Conservation (phyloP, 441 rosid genomes). For the Corymbia calophylla region DNA sequence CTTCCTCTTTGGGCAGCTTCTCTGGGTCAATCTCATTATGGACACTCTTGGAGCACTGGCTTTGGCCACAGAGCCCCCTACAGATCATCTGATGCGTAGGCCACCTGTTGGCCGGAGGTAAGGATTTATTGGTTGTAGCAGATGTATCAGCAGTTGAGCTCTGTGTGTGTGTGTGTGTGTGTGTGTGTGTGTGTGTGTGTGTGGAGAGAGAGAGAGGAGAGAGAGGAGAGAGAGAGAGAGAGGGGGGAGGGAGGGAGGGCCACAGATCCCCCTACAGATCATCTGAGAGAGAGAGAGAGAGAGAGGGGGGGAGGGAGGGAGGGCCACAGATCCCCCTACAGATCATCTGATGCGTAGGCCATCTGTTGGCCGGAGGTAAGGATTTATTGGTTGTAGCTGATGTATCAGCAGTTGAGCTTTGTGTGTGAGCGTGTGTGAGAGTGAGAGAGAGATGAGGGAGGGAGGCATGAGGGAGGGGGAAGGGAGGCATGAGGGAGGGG, state of each 20-base stretch:
- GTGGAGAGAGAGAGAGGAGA: not conserved
- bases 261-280: slow-evolving; percentile 98
- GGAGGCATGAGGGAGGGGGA: too few relatives aligned
- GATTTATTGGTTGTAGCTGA: not conserved
- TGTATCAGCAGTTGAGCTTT: not conserved
- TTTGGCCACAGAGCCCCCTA: slow-evolving; percentile 97
- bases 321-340: slow-evolving; percentile 97
- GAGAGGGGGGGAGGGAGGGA: not conserved
- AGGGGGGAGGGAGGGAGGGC: slow-evolving; percentile 20
- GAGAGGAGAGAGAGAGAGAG: not conserved
- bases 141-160: not conserved
- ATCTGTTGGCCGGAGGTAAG: slow-evolving; percentile 92
- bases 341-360: slow-evolving; percentile 89
- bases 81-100: slow-evolving; percentile 92
- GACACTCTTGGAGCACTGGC: slow-evolving; percentile 99
- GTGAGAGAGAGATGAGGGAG: not conserved
- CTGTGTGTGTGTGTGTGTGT: not conserved
- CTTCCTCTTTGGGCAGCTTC: slow-evolving; percentile 47
- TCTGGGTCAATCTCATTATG: slow-evolving; percentile 99
- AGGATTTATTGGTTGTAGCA: not conserved
- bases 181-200: too few relatives aligned
- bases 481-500: too few relatives aligned
- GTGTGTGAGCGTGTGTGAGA: accelerated
- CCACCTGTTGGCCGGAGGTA: slow-evolving; percentile 94
- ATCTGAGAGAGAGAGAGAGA: slow-evolving; percentile 18